These are phyloP conservation scores for Tarenaya hassleriana DNA, from an alignment of 345 rosid species.

Conservation along the genomic window DNA sequence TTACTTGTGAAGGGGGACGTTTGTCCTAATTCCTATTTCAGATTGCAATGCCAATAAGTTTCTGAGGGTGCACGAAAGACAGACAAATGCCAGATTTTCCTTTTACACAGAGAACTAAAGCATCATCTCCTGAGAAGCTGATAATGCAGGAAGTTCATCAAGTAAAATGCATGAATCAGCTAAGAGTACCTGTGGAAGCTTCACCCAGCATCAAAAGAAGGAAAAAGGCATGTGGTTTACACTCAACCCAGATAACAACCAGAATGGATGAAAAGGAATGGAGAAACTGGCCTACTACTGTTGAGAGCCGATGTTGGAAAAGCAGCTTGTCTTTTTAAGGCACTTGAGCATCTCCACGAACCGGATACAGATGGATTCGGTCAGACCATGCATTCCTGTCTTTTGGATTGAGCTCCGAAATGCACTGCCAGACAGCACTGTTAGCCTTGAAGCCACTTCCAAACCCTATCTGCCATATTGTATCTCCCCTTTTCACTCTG, in stretches of 20 bases:
- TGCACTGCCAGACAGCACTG: constrained; percentile 59
- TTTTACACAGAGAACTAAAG: constrained; percentile 23
- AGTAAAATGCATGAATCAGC: constrained; percentile 22
- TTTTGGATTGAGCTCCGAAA: constrained; percentile 32
- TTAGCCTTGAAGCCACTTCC: constrained; percentile 69
- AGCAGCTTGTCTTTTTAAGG: constrained; percentile 8
- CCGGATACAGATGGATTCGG: constrained; percentile 45
- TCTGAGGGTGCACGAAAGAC: too few relatives aligned
- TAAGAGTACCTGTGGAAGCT: constrained; percentile 5
- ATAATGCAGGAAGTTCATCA: constrained; percentile 11
- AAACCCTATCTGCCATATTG: constrained; percentile 54
- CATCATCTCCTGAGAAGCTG: constrained; percentile 16
- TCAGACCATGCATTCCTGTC: constrained; percentile 54
- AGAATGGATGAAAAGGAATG: constrained; percentile 16
- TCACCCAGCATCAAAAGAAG: constrained; percentile 19
- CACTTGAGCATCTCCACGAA: constrained; percentile 22
- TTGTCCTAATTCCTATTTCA: constrained; percentile 19
- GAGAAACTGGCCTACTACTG: constrained; percentile 22
- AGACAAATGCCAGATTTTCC: too few relatives aligned
- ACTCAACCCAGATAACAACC: too few relatives aligned
- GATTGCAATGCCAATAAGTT: constrained; percentile 7
- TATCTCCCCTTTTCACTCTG: constrained; percentile 44
- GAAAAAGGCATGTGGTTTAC: too few relatives aligned
- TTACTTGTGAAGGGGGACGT: constrained; percentile 7
- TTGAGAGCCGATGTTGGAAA: constrained; percentile 16